Conservation (phyloP, 2,329 filamentous ascomycete genomes). For the Arachnomyces sp. region DNA sequence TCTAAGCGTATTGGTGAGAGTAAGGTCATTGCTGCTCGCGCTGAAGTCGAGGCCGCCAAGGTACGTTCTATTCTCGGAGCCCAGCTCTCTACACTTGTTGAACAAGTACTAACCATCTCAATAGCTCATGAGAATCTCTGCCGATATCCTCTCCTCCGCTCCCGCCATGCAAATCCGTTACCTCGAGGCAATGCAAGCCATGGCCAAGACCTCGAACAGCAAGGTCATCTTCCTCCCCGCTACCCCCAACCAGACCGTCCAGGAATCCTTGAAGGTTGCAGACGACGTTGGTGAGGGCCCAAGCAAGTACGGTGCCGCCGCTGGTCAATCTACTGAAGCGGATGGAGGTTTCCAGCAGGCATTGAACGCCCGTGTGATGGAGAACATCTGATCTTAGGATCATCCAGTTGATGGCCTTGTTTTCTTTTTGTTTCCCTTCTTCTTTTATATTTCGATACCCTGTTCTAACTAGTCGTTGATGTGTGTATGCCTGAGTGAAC, state of each 20-base stretch:
- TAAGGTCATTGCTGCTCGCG: conserved; percentile 95
- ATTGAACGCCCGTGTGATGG: conserved; percentile 71
- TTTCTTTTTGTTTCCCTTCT: too few species aligned
- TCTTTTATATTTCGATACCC: too few species aligned
- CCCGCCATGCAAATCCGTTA: conserved; percentile 98
- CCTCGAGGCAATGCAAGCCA: conserved; percentile 96
- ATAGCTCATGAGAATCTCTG: conserved; percentile 54
- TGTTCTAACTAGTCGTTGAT: too few species aligned
- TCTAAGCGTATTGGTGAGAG: conserved; percentile 96
- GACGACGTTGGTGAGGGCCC: conserved; percentile 49
- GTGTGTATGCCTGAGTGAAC: too few species aligned
- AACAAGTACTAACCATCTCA: not conserved
- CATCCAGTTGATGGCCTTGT: not conserved
- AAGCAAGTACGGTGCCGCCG: conserved; percentile 35
- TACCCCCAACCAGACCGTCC: conserved; percentile 52
- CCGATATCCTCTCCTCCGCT: conserved; percentile 82
- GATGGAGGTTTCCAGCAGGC: conserved; percentile 65
- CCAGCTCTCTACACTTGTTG: not conserved
- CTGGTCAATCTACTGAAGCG: conserved; percentile 31
- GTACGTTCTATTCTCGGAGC: conserved; percentile 55
- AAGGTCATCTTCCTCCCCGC: conserved; percentile 80
- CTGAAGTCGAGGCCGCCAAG: conserved; percentile 93
- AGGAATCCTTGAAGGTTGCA: conserved; percentile 42
- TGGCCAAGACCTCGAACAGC: conserved; percentile 86
- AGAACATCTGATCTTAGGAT: conserved; percentile 61